Base-by-base conservation (phyloP, 2,329 filamentous ascomycete species). In the Cladosporium sp. region DNA sequence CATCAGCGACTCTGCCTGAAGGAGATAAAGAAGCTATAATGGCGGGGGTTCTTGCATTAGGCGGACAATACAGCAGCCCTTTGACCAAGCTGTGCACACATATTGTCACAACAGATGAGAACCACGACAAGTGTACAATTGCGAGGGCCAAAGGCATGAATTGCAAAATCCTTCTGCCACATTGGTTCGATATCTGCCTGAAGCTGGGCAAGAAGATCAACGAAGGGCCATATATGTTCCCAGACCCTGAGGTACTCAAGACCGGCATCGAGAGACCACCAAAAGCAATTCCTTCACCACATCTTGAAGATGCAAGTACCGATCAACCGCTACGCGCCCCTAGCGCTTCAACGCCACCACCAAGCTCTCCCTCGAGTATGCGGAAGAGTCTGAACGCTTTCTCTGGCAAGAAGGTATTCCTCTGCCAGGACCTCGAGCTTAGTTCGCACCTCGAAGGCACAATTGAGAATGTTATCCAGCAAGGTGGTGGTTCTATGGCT, bases 151-250 rank as follows among this genome's bases (percentile, higher is more conserved):
- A 84, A 67, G 78, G 78, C 2, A 74, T 88, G 48, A 82, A 82
- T 49, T 82, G 82, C 67, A 91, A 89, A 68, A 85, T 96, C 52
- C 88, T 98, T 15, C 75, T 98, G 46, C 93, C 93, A 32, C 93
- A 97, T 65, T 97, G 93, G 90, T 96, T 98, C 64, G 92, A 97
- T 60, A 92, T 96, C 66, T 98, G 93, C 69, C 80, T 98, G 58
- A 93, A 88, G 68, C 80, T 98, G 22, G 91, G 92, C 43, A 91
- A 89, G 68, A 83, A 88, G 52, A 96, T 98, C 59, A 86, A 88
- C 59, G 93, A 98, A 66, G 73, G 76, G 6, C 93, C 93, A 0
- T 98, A 98, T 64, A 72, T 81, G 16, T 77, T 97, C 1, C 93
- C 93, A 1, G 77, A 97, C 57, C 87, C 93, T 1, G 88, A 94